Base-by-base conservation (phyloP, 2,329 filamentous ascomycete species). In the Sporothrix humicola region DNA sequence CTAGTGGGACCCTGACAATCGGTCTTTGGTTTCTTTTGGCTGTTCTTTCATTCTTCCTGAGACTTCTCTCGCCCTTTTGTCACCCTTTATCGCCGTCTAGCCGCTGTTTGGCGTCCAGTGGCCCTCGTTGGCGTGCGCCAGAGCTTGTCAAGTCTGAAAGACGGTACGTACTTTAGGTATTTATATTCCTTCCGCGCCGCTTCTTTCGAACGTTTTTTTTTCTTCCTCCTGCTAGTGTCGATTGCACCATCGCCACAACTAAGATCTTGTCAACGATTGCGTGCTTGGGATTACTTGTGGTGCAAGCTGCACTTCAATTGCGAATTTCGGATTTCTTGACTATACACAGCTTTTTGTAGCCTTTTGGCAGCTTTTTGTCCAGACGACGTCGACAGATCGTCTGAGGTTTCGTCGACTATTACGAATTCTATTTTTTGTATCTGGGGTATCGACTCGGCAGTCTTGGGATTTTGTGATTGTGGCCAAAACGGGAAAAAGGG, bases 171-270 rank as follows among this genome's bases (percentile, higher is more conserved):
- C 26, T 26, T 72, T 42, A 69, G 48, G 66, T 68, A 58, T 44
- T 26, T 72, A 63, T 65, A 61, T 61, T 20, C 44, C 48, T n/a
- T 52, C 48, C 58, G 31, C 58, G 46, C 71, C 71, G 52, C 50
- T 31, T 70, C 37, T 31, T 31, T 56, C 26, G n/a, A 3, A 48
- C 37, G 17, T 46, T 72, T 46, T 66, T n/a, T 37, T 37, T 48
- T 58, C 23, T 65, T 37, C 58, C 48, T 46, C n/a, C n/a, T 54
- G 54, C 58, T 73, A 72, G 73, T 74, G 73, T 72, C 70, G 46
- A 74, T 74, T 74, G 73, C 73, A 72, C 71, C 73, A 74, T 74
- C 73, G 71, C 65, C 37, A 61, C 50, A 9, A 9, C 26, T 26
- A 31, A 23, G 44, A 50, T 48, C 65, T 50, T 37, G 20, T 50